Evolutionary conservation across 352 stramenopile genomes (phyloP).

Genomic region (Elongisporangium undulatum): DNA sequence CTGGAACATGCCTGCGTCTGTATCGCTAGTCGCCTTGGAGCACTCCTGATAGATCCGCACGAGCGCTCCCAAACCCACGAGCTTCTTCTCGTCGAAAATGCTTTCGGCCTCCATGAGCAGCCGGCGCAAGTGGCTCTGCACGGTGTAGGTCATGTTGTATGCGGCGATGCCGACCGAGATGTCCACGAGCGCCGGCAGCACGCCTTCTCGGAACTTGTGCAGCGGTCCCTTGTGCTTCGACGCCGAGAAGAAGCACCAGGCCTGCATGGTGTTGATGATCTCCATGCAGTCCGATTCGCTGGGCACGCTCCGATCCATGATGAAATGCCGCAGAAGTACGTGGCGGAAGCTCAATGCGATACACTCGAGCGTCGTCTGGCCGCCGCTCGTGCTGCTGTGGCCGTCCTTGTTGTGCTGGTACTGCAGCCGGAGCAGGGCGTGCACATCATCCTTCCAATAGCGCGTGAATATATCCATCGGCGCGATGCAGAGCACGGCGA

Average conservation of each 20-base stretch:
- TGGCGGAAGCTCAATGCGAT: slow-evolving; percentile 26
- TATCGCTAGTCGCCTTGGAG: not conserved
- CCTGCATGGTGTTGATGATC: slow-evolving; percentile 77
- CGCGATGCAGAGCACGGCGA: slow-evolving; percentile 37
- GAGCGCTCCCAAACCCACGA: slow-evolving; percentile 55
- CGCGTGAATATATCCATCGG: slow-evolving; percentile 61
- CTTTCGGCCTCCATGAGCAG: slow-evolving; percentile 54
- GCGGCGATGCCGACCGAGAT: slow-evolving; percentile 51
- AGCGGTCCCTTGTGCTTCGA: slow-evolving; percentile 30
- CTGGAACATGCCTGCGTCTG: slow-evolving; percentile 5
- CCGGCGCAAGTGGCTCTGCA: slow-evolving; percentile 62
- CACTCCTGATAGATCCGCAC: slow-evolving; percentile 15
- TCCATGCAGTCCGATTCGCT: slow-evolving; percentile 68
- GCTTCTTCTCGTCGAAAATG: slow-evolving; percentile 68
- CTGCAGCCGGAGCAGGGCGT: slow-evolving; percentile 49
- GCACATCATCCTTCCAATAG: slow-evolving; percentile 70
- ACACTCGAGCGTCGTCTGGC: slow-evolving; percentile 16
- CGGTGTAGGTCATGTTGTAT: slow-evolving; percentile 67
- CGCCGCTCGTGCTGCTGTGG: slow-evolving; percentile 7
- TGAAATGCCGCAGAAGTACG: slow-evolving; percentile 4
- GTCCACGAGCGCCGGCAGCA: slow-evolving; percentile 41
- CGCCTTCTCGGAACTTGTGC: slow-evolving; percentile 20
- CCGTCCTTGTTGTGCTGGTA: slow-evolving; percentile 68
- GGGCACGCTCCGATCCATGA: slow-evolving; percentile 6
- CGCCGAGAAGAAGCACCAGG: slow-evolving; percentile 73